Conservation (phyloP, 306 rosid genomes). For the Arachis stenosperma region DNA sequence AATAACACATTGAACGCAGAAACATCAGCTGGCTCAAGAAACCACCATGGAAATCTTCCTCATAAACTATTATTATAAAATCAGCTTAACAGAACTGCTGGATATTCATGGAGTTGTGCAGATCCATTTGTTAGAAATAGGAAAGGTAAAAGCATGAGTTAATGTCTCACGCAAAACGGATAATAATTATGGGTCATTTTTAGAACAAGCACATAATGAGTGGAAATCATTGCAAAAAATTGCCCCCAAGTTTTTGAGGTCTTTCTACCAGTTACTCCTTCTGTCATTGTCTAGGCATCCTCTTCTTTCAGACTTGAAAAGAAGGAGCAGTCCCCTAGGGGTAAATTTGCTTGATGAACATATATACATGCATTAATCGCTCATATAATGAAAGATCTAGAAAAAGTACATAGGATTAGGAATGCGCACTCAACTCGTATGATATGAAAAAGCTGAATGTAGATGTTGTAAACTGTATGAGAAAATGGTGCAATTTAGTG, state of each 20-base stretch:
- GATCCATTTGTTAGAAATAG: background rate
- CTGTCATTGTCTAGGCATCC: background rate
- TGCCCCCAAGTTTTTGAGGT: background rate
- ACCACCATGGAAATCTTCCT: background rate
- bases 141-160: background rate
- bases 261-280: background rate
- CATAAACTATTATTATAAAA: background rate
- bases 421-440: background rate
- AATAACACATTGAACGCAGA: background rate
- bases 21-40: background rate
- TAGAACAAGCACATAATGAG: background rate
- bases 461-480: background rate
- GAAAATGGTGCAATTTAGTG: background rate
- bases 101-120: background rate
- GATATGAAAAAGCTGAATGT: background rate
- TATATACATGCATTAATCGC: background rate
- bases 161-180: background rate
- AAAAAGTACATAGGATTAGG: background rate
- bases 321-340: no score
- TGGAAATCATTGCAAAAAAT: background rate
- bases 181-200: background rate
- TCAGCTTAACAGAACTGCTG: conserved; percentile 12
- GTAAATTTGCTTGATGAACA: background rate
- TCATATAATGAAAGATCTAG: background rate
- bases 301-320: background rate